These are phyloP conservation scores for Lasiodiplodia theobromae DNA, from an alignment of 2,329 filamentous ascomycete genomes.

Conservation along the genomic window DNA sequence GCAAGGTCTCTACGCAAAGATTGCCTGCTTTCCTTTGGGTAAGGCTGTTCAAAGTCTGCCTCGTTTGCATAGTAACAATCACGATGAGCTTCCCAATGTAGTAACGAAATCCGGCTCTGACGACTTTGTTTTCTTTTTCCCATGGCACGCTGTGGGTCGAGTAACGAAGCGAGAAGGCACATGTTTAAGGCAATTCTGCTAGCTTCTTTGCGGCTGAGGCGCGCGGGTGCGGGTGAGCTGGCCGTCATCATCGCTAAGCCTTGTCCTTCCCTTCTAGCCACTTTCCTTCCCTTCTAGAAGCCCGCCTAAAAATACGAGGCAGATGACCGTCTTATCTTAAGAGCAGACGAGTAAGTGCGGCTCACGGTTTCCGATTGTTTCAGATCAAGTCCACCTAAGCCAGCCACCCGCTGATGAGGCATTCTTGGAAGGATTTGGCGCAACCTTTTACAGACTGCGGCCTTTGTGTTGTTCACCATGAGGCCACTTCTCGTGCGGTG, in stretches of 20 bases:
- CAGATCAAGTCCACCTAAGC: neutral
- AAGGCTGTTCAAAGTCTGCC: neutral
- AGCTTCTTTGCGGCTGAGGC: neutral
- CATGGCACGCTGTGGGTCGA: neutral
- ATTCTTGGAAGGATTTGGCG: neutral
- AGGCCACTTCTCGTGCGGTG: neutral
- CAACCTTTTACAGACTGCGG: neutral
- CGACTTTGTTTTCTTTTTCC: neutral
- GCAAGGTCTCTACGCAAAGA: neutral
- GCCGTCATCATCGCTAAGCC: slow-evolving; percentile 1
- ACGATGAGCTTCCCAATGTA: neutral
- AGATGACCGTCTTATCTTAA: neutral
- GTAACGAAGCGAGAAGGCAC: neutral
- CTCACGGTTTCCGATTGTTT: neutral
- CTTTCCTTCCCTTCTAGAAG: slow-evolving; percentile 1
- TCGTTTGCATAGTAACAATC: neutral
- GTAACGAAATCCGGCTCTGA: neutral
- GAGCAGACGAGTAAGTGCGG: neutral
- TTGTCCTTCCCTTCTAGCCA: neutral
- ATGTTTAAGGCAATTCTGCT: neutral
- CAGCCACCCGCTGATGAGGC: slow-evolving; percentile 7
- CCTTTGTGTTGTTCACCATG: neutral
- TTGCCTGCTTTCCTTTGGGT: neutral
- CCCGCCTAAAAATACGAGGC: neutral
- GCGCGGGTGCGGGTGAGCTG: neutral